These are phyloP conservation scores for Penicillium concentricum DNA, from an alignment of 2,329 filamentous ascomycete genomes.

Conservation along the genomic window DNA sequence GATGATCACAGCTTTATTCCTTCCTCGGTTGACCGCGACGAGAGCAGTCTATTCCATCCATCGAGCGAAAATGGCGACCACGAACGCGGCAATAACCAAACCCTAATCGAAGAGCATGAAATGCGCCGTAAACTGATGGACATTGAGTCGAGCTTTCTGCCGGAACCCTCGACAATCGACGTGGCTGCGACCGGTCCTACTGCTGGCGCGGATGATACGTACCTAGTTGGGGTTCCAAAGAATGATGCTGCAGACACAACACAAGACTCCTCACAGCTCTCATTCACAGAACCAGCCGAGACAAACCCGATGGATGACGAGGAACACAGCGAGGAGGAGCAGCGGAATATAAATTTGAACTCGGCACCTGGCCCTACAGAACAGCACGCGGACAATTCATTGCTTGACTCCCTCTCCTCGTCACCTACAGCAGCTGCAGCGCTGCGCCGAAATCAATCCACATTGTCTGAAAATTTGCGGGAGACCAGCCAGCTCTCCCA, in stretches of 20 bases:
- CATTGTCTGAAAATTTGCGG: constrained; percentile 19
- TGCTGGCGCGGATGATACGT: constrained; percentile 45
- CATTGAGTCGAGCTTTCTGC: constrained; percentile 63
- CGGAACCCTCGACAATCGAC: constrained; percentile 51
- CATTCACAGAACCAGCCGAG: constrained; percentile 27
- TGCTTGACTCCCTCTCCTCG: constrained; percentile 44
- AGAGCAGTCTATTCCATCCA: constrained; percentile 33
- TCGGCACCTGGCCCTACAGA: not conserved
- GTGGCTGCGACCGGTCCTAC: constrained; percentile 28
- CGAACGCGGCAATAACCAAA: constrained; percentile 40
- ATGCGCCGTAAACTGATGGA: constrained; percentile 61
- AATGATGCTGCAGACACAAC: constrained; percentile 19
- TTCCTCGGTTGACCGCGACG: constrained; percentile 35
- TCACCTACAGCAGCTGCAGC: constrained; percentile 48
- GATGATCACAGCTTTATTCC: constrained; percentile 33
- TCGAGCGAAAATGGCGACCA: constrained; percentile 35
- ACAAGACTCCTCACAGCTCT: constrained; percentile 24
- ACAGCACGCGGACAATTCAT: constrained; percentile 29
- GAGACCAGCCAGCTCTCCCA: constrained; percentile 23
- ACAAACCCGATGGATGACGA: constrained; percentile 18
- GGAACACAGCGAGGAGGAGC: constrained; percentile 1
- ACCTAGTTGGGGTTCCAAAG: constrained; percentile 39
- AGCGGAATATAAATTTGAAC: not conserved
- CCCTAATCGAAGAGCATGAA: constrained; percentile 55
- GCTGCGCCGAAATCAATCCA: constrained; percentile 42